These are phyloP conservation scores for Dothistroma pini DNA, from an alignment of 2,329 filamentous ascomycete species.

Conservation along the genomic window DNA sequence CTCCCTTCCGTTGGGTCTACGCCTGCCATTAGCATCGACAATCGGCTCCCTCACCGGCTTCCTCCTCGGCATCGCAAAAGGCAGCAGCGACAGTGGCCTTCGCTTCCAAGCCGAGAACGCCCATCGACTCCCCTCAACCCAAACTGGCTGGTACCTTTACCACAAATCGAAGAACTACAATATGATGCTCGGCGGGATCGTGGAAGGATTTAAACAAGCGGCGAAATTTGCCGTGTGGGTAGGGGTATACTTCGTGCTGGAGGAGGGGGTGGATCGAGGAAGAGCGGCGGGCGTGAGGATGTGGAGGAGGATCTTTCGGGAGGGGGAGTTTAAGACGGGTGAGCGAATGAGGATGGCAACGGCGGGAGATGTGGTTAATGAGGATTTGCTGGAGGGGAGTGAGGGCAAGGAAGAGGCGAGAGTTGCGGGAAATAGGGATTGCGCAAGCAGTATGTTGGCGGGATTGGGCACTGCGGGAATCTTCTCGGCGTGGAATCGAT, in stretches of 20 bases:
- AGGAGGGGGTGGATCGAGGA: constrained; percentile 78
- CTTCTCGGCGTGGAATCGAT: constrained; percentile 81
- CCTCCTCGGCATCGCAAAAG: constrained; percentile 33
- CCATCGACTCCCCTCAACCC: constrained; percentile 79
- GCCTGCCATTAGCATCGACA: constrained; percentile 29
- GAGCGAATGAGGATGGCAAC: background rate
- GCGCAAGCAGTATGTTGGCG: constrained; percentile 75
- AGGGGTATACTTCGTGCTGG: constrained; percentile 71
- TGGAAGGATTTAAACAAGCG: constrained; percentile 75
- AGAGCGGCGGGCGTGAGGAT: constrained; percentile 58
- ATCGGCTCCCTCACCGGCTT: constrained; percentile 29
- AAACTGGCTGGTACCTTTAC: constrained; percentile 95
- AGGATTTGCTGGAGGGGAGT: constrained; percentile 31
- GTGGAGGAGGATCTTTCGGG: constrained; percentile 33
- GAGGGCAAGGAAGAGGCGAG: constrained; percentile 38
- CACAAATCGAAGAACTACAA: constrained; percentile 98
- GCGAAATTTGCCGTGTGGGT: constrained; percentile 67
- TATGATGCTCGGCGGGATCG: constrained; percentile 69
- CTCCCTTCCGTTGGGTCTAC: constrained; percentile 32
- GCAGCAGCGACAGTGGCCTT: constrained; percentile 50
- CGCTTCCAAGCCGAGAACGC: constrained; percentile 95
- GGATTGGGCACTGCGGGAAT: constrained; percentile 78
- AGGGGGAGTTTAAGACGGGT: constrained; percentile 28
- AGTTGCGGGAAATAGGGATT: constrained; percentile 56
- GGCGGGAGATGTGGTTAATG: constrained; percentile 33